phyloP scores from a whole-genome alignment of 306 rosid species.

The Echinosophora koreensis region DNA sequence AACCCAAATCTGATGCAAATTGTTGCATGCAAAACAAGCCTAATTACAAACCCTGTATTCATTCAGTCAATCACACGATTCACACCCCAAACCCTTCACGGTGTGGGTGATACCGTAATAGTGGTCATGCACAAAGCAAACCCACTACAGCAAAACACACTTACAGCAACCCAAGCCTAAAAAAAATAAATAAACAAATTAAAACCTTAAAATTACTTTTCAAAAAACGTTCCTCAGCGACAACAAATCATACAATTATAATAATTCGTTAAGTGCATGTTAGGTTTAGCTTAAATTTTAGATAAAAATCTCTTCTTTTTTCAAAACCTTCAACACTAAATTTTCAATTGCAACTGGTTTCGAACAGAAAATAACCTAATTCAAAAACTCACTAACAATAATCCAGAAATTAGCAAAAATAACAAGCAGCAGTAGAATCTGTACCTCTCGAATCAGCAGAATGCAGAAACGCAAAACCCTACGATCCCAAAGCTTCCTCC shows the following conservation, averaged over 20 bases:
- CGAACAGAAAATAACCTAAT: neutral
- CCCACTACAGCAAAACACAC: neutral
- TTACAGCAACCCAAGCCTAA: neutral
- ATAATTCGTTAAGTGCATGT: neutral
- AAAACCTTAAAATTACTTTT: neutral
- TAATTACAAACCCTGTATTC: slow-evolving; percentile 42
- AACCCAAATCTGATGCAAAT: slow-evolving; percentile 15
- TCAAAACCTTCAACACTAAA: neutral
- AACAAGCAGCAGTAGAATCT: neutral
- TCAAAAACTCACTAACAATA: neutral
- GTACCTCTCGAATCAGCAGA: slow-evolving; percentile 14
- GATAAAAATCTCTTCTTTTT: neutral
- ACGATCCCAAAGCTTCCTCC: neutral
- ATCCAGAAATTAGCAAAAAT: neutral
- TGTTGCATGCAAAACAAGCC: slow-evolving; percentile 46
- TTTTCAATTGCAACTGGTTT: too few relatives aligned
- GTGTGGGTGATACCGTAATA: neutral
- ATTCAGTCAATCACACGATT: neutral
- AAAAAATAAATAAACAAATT: neutral
- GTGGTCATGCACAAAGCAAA: neutral
- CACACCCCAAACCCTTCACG: neutral
- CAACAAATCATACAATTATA: neutral
- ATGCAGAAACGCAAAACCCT: slow-evolving; percentile 10
- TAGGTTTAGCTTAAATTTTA: neutral
- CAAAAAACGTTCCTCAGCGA: too few relatives aligned